A percentile compares a stretch with the other conserved stretches of the same genome.
Evolutionary conservation across 495 filamentous ascomycete genomes (phyloP).

Genomic region (Terfezia claveryi): DNA sequence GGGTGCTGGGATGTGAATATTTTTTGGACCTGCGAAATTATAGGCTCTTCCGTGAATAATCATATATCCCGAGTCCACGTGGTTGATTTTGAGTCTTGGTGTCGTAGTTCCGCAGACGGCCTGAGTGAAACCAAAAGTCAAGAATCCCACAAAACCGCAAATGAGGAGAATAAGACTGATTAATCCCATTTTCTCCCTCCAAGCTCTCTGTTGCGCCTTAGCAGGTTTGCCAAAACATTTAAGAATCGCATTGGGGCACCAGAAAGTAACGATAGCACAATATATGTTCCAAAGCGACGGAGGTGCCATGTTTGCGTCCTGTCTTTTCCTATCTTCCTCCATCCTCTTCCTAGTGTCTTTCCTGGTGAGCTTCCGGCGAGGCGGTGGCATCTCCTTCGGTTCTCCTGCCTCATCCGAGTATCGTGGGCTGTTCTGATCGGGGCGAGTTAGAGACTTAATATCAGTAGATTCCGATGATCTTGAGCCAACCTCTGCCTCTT

Average conservation of each 20-base stretch:
- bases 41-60: conserved; percentile 89
- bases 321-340: conserved; percentile 42
- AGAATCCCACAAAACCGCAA: conserved; percentile 73
- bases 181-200: conserved; percentile 97
- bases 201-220: conserved; percentile 75
- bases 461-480: conserved; percentile 26
- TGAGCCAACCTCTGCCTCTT: conserved; percentile 35
- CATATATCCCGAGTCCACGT: conserved; percentile 65
- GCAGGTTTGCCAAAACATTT: conserved; percentile 70
- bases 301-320: conserved; percentile 46
- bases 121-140: conserved; percentile 90
- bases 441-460: conserved; percentile 26
- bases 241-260: conserved; percentile 71
- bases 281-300: conserved; percentile 90
- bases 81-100: conserved; percentile 53
- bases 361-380: conserved; percentile 26
- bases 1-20: conserved; percentile 49
- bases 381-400: conserved; percentile 17
- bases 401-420: conserved; percentile 8
- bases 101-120: conserved; percentile 55
- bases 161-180: conserved; percentile 82
- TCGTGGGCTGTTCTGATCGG: conserved; percentile 19
- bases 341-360: conserved; percentile 28
- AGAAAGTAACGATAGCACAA: conserved; percentile 81
- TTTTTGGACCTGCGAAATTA: conserved; percentile 38